Conservation (phyloP, 257 asterid species). For the Forsythia suspensa region DNA sequence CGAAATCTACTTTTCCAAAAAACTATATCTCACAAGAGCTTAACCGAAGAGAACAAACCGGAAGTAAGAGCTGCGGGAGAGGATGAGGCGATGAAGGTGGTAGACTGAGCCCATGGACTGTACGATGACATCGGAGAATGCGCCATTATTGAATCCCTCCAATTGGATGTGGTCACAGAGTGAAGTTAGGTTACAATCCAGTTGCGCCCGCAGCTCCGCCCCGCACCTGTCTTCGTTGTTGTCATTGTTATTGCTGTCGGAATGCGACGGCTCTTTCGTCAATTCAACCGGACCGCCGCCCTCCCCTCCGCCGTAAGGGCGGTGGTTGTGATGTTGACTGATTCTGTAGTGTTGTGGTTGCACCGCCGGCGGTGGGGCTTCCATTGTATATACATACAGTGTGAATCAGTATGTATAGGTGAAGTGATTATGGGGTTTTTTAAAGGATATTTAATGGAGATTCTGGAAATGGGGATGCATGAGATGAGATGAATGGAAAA, state of each 20-base stretch:
- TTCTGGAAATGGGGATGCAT: constrained; percentile 9
- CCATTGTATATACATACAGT: constrained; percentile 31
- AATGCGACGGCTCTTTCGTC: constrained; percentile 54
- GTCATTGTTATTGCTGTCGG: constrained; percentile 33
- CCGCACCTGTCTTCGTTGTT: constrained; percentile 48
- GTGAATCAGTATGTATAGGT: constrained; percentile 3
- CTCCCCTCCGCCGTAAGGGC: constrained; percentile 32
- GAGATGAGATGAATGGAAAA: constrained; percentile 19
- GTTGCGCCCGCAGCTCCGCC: constrained; percentile 42
- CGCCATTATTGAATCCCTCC: constrained; percentile 84
- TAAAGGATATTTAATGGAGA: constrained; percentile 8
- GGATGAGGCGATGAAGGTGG: constrained; percentile 86
- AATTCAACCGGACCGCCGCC: constrained; percentile 70
- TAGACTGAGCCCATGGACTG: constrained; percentile 80
- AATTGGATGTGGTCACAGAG: constrained; percentile 89
- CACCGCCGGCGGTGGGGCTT: constrained; percentile 34
- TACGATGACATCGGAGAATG: constrained; percentile 86
- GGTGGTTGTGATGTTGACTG: constrained; percentile 41
- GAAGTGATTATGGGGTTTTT: neutral
- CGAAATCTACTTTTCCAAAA: neutral
- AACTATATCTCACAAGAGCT: neutral
- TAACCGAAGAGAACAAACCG: constrained; percentile 39
- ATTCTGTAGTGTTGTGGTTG: constrained; percentile 30
- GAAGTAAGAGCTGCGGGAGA: constrained; percentile 94
- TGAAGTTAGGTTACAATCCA: constrained; percentile 83